Base-by-base conservation (phyloP, 2,329 filamentous ascomycete species). In the Xylaria sp. region DNA sequence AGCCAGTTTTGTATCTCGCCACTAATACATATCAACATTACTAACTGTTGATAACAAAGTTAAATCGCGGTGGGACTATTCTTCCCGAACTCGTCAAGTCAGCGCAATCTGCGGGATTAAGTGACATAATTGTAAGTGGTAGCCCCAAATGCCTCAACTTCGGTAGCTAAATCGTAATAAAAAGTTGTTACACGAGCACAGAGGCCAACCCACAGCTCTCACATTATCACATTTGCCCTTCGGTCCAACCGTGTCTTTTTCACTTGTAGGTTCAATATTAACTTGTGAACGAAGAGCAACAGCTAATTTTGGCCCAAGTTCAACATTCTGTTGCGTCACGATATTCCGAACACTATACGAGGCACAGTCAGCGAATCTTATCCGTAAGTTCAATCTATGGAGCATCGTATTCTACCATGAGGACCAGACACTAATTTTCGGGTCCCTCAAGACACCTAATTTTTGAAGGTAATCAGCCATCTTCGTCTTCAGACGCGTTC, bases 351-450 rank as follows among this genome's bases (percentile, higher is more conserved):
- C 72, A 89, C 91, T 51, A 70, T 73, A 23, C 67, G 72, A 57
- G 96, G 96, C 57, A 97, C 94, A 1, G 94, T 98, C 57, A 93
- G 90, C 70, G 96, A 99, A 82, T 91, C 90, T 46, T 99, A 98
- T 76, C 69, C 69, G 57, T 70, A 70, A 70, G 67, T 70, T 6
- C 23, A 25, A 25, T 25, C 15, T 12, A 61, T 55, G 34, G 10
- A 37, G 1, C 34, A 9, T 41, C 12, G 12, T 15, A 52, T 59
- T 34, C 37, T 39, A 39, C 34, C 13, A 28, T 63, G 25, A 44
- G 20, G n/a, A 31, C 2, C 8, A 50, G 41, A 13, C 20, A 57
- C 67, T 65, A 54, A 67, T 20, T 46, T 8, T 57, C 13, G 15
- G 20, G 7, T 7, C 34, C n/a, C 37, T 10, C 48, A 3, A 31